A percentile compares a stretch with the other conserved stretches of the same genome.
phyloP scores from a whole-genome alignment of 2,329 filamentous ascomycete species.

The Penicillium psychrosexuale region DNA sequence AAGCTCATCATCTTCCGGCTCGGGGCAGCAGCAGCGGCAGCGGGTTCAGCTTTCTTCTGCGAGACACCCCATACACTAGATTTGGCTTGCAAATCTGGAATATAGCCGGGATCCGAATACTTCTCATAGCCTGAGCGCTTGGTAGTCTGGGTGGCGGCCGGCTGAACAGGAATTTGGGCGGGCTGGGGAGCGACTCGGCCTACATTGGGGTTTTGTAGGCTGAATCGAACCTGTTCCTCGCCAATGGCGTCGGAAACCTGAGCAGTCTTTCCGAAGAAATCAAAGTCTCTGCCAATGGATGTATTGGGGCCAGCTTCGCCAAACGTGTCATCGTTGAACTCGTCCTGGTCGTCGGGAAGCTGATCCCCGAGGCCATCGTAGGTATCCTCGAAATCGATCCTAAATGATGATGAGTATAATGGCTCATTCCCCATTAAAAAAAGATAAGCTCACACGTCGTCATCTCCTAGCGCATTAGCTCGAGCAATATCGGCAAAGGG shows the following conservation, averaged over 20 bases:
- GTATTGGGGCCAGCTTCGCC: constrained; percentile 44
- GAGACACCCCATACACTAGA: constrained; percentile 85
- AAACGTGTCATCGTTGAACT: constrained; percentile 96
- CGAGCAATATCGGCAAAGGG: constrained; percentile 80
- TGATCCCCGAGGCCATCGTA: constrained; percentile 92
- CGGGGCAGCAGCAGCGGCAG: constrained; percentile 26
- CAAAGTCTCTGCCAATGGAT: constrained; percentile 83
- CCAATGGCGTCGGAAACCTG: constrained; percentile 81
- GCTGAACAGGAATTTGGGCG: constrained; percentile 40
- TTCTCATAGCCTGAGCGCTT: constrained; percentile 84
- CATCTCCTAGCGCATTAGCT: constrained; percentile 54
- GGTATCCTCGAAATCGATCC: constrained; percentile 90
- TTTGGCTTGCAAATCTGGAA: constrained; percentile 88
- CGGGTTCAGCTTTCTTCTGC: constrained; percentile 37
- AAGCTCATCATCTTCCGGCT: constrained; percentile 82
- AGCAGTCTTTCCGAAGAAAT: constrained; percentile 92
- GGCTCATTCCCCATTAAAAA: constrained; percentile 1
- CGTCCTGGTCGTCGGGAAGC: constrained; percentile 88
- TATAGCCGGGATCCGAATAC: constrained; percentile 77
- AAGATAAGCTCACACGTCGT: constrained; percentile 57
- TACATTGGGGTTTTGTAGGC: constrained; percentile 64
- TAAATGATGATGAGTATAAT: constrained; percentile 29
- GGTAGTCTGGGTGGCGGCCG: constrained; percentile 53
- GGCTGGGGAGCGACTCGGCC: constrained; percentile 33
- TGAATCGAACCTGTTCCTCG: constrained; percentile 84